Percentiles rank a stretch among this genome's conserved stretches.
These are phyloP conservation scores for Lactifluus volemus DNA, from an alignment of 768 basidiomycete species.

Conservation along the genomic window DNA sequence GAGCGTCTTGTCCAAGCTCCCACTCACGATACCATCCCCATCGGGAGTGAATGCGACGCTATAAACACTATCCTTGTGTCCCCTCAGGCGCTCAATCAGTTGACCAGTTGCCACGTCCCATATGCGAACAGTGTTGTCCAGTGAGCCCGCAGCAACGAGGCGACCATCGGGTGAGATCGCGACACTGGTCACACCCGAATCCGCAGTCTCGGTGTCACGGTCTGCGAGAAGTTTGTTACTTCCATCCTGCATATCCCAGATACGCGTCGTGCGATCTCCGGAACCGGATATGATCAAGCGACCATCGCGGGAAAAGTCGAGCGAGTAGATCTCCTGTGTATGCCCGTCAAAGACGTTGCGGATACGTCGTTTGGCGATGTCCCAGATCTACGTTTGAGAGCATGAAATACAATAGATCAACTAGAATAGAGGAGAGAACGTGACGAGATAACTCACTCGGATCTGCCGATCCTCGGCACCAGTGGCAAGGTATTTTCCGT, in stretches of 20 bases:
- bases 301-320: constrained; percentile 86
- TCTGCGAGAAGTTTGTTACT: constrained; percentile 37
- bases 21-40: constrained; percentile 80
- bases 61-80: constrained; percentile 57
- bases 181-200: constrained; percentile 55
- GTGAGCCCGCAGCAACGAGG: constrained; percentile 49
- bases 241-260: constrained; percentile 51
- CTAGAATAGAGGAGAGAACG: not conserved
- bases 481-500: constrained; percentile 63
- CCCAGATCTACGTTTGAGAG: constrained; percentile 64
- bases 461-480: constrained; percentile 91
- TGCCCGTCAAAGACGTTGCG: constrained; percentile 81
- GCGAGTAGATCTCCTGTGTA: constrained; percentile 88
- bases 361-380: constrained; percentile 73
- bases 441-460: constrained; percentile 46
- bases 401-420: not conserved
- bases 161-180: constrained; percentile 52
- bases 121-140: constrained; percentile 59
- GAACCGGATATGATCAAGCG: constrained; percentile 83
- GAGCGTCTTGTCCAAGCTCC: constrained; percentile 63
- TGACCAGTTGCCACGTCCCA: constrained; percentile 59
- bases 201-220: constrained; percentile 41
- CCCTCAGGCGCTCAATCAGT: constrained; percentile 47
- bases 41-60: constrained; percentile 86
- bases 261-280: constrained; percentile 58